Base-by-base conservation (phyloP, 139 green algal species). In the Yamagishiella unicocca region DNA sequence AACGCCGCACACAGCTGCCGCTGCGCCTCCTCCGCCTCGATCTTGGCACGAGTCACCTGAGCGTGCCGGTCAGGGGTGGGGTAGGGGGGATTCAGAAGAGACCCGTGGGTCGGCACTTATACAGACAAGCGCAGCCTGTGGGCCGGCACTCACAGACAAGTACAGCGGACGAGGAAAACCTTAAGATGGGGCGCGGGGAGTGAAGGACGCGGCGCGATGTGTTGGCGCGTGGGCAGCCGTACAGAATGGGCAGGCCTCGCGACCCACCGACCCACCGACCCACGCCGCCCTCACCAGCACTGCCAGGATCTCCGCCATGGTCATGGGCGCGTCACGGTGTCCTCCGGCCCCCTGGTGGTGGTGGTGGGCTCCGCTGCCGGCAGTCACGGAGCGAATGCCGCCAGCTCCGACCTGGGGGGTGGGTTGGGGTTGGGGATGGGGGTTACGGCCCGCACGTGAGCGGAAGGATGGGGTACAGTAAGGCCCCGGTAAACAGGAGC, bases 21-120 rank as follows among this genome's bases (percentile, higher is more conserved):
- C 89, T 98, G 95, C 9, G 94, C 91, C 66, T 99, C 97, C 83
- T 99, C 96, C 10, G 97, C 97, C 82, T 99, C 97, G 33, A 94
- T n/a, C 35, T 91, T 82, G 0, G 95, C 94, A 68, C 96, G 96
- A 33, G 84, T 85, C 21, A 94, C 85, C 61, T 84, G n/a, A n/a
- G n/a, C n/a, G n/a, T n/a, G n/a, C n/a, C n/a, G n/a, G n/a, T n/a
- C n/a, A n/a, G 35, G 31, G 67, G 67, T 12, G 14, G 67, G 67
- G 7, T 33, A 53, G 35, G 67, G 67, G 35, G 33, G 50, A 17
- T 58, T 58, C 17, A 17, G 17, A 12, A 58, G 14, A 58, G n/a
- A n/a, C n/a, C n/a, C n/a, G n/a, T n/a, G n/a, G n/a, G n/a, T n/a
- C n/a, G n/a, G n/a, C n/a, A n/a, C n/a, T n/a, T n/a, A n/a, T n/a